Base-by-base conservation (phyloP, 2,329 filamentous ascomycete genomes). In the Curvularia hawaiiensis region DNA sequence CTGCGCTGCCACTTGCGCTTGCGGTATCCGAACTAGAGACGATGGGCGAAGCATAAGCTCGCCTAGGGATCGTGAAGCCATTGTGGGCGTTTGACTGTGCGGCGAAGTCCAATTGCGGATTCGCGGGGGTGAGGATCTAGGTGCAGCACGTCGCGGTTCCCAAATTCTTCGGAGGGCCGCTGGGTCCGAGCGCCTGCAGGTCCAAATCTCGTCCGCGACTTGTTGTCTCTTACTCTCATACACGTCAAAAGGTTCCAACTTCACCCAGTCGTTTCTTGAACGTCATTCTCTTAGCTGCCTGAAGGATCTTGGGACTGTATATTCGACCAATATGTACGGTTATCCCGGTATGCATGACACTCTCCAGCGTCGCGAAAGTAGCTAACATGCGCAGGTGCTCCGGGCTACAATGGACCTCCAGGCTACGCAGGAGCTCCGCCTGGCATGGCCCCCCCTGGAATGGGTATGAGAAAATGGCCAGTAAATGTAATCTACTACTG, bases 371-470 rank as follows among this genome's bases (percentile, higher is more conserved):
- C 33, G 18, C 49, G 40, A 26, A n/a, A 35, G 45, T 47, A 53
- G 58, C 67, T 71, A 66, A 70, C 64, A 51, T 52, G 58, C 53
- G 47, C 57, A 71, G 77, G 76, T 61, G 76, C 79, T 72, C 81
- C 84, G 62, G 85, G 86, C 48, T 96, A 92, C 81, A 90, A 89
- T 70, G 84, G 86, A 57, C 89, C 90, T 71, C 90, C 90, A 51
- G 85, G 86, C 66, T 96, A 89, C 79, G 86, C 85, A 65, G 83
- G 83, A 54, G 92, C 90, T 69, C 88, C 89, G 49, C 88, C 88
- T 56, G 88, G 88, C 58, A 89, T 92, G 85, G 88, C 86, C 64
- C 87, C 89, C 68, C 90, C 92, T 68, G 91, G 91, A 78, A 87
- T 92, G 85, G 90, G 92, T 94, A 84, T 77, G 85, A 75, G 20